A percentile compares a stretch with the other conserved stretches of the same genome.
Evolutionary conservation across 192 early-diverging fungal species (phyloP).

Genomic region (Entrophospora sp.): DNA sequence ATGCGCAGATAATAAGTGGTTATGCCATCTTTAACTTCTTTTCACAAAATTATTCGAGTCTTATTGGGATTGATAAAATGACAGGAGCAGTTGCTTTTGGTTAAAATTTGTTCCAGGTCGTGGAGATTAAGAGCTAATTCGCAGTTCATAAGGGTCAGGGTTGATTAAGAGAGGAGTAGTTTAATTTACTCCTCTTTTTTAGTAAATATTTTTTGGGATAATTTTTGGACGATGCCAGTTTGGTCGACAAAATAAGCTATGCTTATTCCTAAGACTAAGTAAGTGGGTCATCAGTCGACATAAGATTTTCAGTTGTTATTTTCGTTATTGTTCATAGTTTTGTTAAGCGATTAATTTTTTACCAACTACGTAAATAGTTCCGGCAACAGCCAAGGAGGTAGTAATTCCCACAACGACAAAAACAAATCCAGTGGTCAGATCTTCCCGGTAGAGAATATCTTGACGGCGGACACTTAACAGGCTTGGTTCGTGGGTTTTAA

Average conservation of each 20-base stretch:
- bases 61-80: no score
- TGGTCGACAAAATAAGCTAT: constrained; percentile 4
- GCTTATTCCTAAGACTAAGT: neutral
- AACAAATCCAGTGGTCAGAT: neutral
- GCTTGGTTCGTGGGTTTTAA: neutral
- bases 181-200: neutral
- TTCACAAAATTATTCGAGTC: no score
- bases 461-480: neutral
- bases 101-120: no score
- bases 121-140: no score
- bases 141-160: constrained; percentile 1
- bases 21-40: no score
- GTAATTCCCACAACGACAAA: neutral
- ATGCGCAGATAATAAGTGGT: no score
- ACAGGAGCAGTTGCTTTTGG: no score
- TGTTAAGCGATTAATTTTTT: neutral
- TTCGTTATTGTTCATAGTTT: neutral
- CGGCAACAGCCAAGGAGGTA: neutral
- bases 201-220: neutral
- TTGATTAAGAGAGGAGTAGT: neutral
- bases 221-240: neutral
- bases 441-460: constrained; percentile 7
- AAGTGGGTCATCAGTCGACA: constrained; percentile 6
- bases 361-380: neutral
- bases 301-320: constrained; percentile 1